phyloP scores from a whole-genome alignment of 2,329 filamentous ascomycete genomes.

The Arthrobotrys iridis region DNA sequence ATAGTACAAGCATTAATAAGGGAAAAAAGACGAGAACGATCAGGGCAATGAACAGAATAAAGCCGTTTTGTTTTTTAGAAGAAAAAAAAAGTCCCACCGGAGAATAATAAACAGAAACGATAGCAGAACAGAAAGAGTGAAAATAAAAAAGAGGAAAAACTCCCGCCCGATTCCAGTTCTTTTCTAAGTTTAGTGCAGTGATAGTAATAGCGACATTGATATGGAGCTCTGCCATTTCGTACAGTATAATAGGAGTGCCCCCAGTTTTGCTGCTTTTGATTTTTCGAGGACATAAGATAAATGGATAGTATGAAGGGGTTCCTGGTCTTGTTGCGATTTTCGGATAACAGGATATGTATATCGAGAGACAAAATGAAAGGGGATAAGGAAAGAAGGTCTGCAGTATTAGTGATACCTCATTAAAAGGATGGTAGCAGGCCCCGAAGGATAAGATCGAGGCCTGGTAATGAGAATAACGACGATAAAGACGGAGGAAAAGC shows the following conservation, averaged over 20 bases:
- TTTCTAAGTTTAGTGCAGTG: constrained; percentile 1
- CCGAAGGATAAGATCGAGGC: background rate
- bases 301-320: background rate
- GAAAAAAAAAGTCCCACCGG: background rate
- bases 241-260: constrained; percentile 1
- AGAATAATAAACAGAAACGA: background rate
- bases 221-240: constrained; percentile 7
- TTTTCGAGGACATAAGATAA: background rate
- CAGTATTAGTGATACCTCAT: constrained; percentile 19
- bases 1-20: constrained; percentile 13
- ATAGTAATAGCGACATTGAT: background rate
- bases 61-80: background rate
- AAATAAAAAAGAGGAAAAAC: constrained; percentile 8
- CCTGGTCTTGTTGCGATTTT: background rate
- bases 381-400: background rate
- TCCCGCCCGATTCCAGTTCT: constrained; percentile 3
- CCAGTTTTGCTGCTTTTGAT: background rate
- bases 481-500: too few species aligned
- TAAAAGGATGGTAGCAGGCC: constrained; percentile 5
- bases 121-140: background rate
- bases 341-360: background rate
- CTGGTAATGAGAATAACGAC: background rate
- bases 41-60: background rate
- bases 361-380: background rate
- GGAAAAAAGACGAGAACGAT: constrained; percentile 1